phyloP scores from a whole-genome alignment of 768 basidiomycete species.

The Lactarius vividus region DNA sequence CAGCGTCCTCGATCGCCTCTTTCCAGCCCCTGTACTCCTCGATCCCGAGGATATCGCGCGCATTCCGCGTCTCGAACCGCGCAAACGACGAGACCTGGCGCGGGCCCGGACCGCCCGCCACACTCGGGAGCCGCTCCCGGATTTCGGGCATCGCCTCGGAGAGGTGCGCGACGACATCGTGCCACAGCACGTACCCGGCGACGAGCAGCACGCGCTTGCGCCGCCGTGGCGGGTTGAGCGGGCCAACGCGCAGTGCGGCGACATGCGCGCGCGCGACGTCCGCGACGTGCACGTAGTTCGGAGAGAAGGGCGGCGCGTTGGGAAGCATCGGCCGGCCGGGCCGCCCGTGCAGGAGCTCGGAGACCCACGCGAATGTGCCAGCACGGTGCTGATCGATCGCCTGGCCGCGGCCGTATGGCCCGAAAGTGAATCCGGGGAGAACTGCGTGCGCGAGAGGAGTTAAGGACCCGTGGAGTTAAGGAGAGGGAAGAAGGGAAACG shows the following conservation, averaged over 20 bases:
- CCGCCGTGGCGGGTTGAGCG: background rate
- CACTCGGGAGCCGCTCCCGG: slow-evolving; percentile 16
- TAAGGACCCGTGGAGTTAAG: background rate
- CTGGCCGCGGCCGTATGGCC: slow-evolving; percentile 23
- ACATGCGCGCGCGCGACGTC: slow-evolving; percentile 20
- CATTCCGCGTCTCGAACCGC: slow-evolving; percentile 18
- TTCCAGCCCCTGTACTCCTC: slow-evolving; percentile 8
- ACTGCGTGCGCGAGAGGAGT: slow-evolving; percentile 14
- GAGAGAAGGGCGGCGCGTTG: slow-evolving; percentile 19
- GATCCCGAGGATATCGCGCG: slow-evolving; percentile 20
- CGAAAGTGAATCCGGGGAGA: slow-evolving; percentile 18
- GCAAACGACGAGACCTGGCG: slow-evolving; percentile 7
- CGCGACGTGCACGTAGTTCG: slow-evolving; percentile 21
- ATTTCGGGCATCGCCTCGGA: slow-evolving; percentile 13
- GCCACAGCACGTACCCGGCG: slow-evolving; percentile 19
- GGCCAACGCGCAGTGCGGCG: slow-evolving; percentile 15
- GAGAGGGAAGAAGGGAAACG: background rate
- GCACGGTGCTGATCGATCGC: background rate
- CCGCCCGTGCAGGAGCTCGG: slow-evolving; percentile 16
- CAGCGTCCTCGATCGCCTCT: slow-evolving; percentile 21
- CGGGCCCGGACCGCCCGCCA: background rate
- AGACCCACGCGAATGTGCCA: slow-evolving; percentile 23
- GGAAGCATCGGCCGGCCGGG: slow-evolving; percentile 13
- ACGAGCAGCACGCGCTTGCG: slow-evolving; percentile 23
- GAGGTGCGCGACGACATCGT: slow-evolving; percentile 17